phyloP scores from a whole-genome alignment of 2,329 filamentous ascomycete genomes.

The Aspergillus sojae region DNA sequence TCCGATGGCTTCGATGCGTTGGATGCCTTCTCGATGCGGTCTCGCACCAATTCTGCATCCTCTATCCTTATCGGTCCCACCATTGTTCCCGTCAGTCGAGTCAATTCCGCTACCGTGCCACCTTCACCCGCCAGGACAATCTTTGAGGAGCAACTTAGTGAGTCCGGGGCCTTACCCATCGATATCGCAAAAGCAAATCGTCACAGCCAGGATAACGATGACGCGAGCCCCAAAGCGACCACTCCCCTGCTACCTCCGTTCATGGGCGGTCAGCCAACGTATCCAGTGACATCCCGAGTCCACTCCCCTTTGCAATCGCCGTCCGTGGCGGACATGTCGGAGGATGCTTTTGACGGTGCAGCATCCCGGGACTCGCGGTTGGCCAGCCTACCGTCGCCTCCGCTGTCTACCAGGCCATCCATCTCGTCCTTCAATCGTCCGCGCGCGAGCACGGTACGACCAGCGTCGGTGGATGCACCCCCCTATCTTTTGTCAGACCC shows the following conservation, averaged over 20 bases:
- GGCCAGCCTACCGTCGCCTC: conserved; percentile 63
- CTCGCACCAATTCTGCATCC: conserved; percentile 47
- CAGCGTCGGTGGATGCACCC: conserved; percentile 51
- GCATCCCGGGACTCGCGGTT: conserved; percentile 50
- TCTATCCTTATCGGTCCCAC: conserved; percentile 42
- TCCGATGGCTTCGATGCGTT: conserved; percentile 38
- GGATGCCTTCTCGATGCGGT: conserved; percentile 36
- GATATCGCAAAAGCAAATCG: conserved; percentile 58
- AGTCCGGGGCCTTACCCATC: conserved; percentile 54
- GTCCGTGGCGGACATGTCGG: conserved; percentile 65
- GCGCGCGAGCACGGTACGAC: conserved; percentile 47
- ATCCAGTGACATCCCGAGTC: conserved; percentile 57
- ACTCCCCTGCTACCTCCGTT: conserved; percentile 86
- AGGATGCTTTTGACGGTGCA: conserved; percentile 47
- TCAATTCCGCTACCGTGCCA: conserved; percentile 56
- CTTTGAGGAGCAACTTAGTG: conserved; percentile 57
- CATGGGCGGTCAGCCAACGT: conserved; percentile 61
- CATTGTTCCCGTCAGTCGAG: conserved; percentile 38
- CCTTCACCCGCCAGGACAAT: conserved; percentile 66
- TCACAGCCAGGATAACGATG: conserved; percentile 44
- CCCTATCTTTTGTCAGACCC: conserved; percentile 66
- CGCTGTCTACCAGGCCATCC: conserved; percentile 76
- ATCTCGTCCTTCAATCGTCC: conserved; percentile 69
- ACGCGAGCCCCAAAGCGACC: conserved; percentile 67
- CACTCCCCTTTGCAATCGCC: conserved; percentile 87